Evolutionary conservation across 306 rosid genomes (phyloP).

Genomic region (Castanea sativa): DNA sequence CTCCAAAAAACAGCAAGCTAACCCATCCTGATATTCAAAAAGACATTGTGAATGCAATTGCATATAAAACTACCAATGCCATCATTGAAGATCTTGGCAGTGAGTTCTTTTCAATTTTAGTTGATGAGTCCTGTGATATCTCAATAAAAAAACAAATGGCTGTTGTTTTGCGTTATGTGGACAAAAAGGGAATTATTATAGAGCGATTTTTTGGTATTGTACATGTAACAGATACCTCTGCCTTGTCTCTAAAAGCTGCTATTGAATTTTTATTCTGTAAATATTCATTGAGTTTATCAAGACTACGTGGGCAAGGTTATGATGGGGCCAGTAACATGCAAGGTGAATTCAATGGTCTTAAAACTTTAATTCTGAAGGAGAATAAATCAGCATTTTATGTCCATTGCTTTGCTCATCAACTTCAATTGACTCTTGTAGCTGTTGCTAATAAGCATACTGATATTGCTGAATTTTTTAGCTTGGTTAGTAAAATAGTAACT

Average conservation of each 20-base stretch:
- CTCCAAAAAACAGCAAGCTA: neutral
- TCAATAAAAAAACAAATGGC: neutral
- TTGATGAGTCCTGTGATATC: neutral
- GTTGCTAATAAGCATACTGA: neutral
- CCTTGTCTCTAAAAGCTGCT: neutral
- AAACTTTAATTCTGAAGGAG: neutral
- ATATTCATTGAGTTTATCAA: neutral
- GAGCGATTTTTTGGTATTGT: neutral
- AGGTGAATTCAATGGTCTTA: neutral
- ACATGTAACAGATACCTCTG: neutral
- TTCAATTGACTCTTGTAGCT: neutral
- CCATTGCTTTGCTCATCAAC: slow-evolving; percentile 20
- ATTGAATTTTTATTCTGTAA: neutral
- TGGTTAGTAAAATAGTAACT: neutral
- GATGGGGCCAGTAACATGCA: slow-evolving; percentile 10
- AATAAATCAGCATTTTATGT: slow-evolving; percentile 2
- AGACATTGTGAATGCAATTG: neutral
- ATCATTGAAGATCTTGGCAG: neutral
- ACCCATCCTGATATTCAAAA: neutral
- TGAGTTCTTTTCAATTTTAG: neutral
- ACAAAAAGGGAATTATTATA: neutral
- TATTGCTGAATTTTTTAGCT: neutral
- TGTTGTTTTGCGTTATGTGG: neutral
- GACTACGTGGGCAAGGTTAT: neutral
- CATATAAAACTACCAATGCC: neutral